These are phyloP conservation scores for Xerocomus brunneocitrinus DNA, from an alignment of 768 basidiomycete genomes.

Conservation along the genomic window DNA sequence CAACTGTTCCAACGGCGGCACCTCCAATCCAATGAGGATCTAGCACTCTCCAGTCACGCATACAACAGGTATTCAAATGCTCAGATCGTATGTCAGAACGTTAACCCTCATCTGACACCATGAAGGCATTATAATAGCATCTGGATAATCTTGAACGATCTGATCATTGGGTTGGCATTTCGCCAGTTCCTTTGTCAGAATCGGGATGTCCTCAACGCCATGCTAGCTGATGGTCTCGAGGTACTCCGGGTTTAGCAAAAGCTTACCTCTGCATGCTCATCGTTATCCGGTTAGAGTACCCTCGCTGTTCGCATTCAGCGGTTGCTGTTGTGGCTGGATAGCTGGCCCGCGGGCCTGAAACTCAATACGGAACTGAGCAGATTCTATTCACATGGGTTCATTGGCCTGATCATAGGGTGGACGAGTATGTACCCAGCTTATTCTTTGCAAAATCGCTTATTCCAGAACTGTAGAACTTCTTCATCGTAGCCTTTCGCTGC, in stretches of 20 bases:
- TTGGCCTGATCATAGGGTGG: conserved; percentile 65
- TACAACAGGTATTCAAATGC: conserved; percentile 64
- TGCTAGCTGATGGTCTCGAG: conserved; percentile 36
- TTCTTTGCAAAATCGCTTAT: conserved; percentile 5
- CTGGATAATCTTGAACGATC: conserved; percentile 89
- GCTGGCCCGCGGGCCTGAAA: conserved; percentile 95
- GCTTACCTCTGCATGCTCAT: neutral
- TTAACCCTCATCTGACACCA: neutral
- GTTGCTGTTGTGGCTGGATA: conserved; percentile 77
- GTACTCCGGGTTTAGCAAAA: conserved; percentile 27
- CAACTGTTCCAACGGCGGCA: conserved; percentile 37
- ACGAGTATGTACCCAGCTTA: conserved; percentile 47
- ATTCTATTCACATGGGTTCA: conserved; percentile 73
- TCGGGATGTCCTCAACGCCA: conserved; percentile 40
- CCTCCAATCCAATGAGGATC: conserved; percentile 32
- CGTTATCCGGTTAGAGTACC: conserved; percentile 11
- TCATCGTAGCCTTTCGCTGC: conserved; percentile 15
- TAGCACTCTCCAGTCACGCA: conserved; percentile 40
- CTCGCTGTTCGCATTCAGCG: conserved; percentile 39
- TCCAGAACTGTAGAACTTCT: conserved; percentile 14
- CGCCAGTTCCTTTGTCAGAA: conserved; percentile 72
- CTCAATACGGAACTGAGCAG: conserved; percentile 91
- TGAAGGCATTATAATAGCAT: conserved; percentile 84
- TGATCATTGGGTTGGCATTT: conserved; percentile 76
- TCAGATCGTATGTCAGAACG: conserved; percentile 9